Percentiles rank a stretch among this genome's conserved stretches.
Evolutionary conservation across 208 protist species (phyloP).

Genomic region (Acanthamoeba lenticulata): DNA sequence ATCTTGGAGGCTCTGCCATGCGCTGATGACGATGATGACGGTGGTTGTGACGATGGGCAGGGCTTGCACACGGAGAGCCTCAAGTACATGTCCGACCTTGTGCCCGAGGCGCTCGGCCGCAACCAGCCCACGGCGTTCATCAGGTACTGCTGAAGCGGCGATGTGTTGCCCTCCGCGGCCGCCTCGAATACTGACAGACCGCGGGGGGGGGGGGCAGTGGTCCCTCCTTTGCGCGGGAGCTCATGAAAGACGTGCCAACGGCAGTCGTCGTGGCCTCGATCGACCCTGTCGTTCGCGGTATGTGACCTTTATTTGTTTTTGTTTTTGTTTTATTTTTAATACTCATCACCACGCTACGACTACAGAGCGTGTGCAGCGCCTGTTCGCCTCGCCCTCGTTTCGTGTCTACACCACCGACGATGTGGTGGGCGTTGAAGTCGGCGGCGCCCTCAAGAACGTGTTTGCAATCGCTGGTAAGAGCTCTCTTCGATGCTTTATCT

Average conservation of each 20-base stretch:
- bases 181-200: neutral
- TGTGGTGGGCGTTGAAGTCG: slow-evolving; percentile 80
- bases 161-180: neutral
- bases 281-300: neutral
- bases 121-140: slow-evolving; percentile 64
- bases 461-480: slow-evolving; percentile 78
- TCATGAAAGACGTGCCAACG: slow-evolving; percentile 75
- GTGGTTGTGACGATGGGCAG: neutral
- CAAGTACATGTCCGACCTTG: slow-evolving; percentile 48
- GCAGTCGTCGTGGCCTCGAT: slow-evolving; percentile 72
- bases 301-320: neutral
- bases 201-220: neutral
- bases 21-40: neutral
- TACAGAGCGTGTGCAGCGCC: slow-evolving; percentile 60
- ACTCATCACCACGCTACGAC: neutral
- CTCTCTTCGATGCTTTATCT: neutral
- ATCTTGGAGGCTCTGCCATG: neutral
- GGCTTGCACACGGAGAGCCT: slow-evolving; percentile 66
- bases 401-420: slow-evolving; percentile 80
- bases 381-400: slow-evolving; percentile 73
- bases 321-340: neutral
- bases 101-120: slow-evolving; percentile 43
- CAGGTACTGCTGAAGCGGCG: neutral
- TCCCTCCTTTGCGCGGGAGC: slow-evolving; percentile 81
- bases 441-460: slow-evolving; percentile 83